phyloP scores from a whole-genome alignment of 805 yeast genomes.

The Kodamaea nitidulidarum region DNA sequence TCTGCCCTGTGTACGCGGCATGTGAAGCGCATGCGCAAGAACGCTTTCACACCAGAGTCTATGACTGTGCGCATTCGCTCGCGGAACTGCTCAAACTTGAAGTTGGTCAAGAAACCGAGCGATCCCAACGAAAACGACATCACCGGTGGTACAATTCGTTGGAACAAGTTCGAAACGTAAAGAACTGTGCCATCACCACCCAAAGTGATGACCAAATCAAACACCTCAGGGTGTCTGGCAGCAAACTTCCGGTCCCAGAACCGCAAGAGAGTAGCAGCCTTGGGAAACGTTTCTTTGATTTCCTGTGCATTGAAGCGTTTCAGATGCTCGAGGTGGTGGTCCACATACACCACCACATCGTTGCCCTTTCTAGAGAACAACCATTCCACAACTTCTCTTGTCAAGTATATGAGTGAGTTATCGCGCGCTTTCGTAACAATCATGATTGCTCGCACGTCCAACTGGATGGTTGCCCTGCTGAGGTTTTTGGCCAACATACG shows the following conservation, averaged over 20 bases:
- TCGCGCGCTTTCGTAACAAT: slow-evolving; percentile 90
- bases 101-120: slow-evolving; percentile 59
- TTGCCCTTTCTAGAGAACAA: slow-evolving; percentile 38
- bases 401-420: slow-evolving; percentile 66
- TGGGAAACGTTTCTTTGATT: slow-evolving; percentile 45
- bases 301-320: slow-evolving; percentile 60
- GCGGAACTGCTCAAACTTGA: slow-evolving; percentile 70
- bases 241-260: slow-evolving; percentile 71
- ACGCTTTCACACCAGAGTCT: slow-evolving; percentile 65
- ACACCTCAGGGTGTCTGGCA: slow-evolving; percentile 35
- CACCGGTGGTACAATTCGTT: slow-evolving; percentile 45
- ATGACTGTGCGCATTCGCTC: slow-evolving; percentile 54
- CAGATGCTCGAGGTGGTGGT: slow-evolving; percentile 57
- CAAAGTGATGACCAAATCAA: slow-evolving; percentile 42
- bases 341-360: slow-evolving; percentile 62
- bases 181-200: slow-evolving; percentile 48
- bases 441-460: slow-evolving; percentile 67
- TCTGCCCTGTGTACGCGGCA: slow-evolving; percentile 60
- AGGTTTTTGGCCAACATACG: slow-evolving; percentile 70
- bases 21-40: slow-evolving; percentile 82
- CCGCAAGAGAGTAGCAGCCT: slow-evolving; percentile 44
- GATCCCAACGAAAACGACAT: slow-evolving; percentile 43
- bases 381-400: slow-evolving; percentile 81
- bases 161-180: slow-evolving; percentile 40
- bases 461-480: slow-evolving; percentile 63